Evolutionary conservation across 345 rosid species (phyloP), one percentile per base, ranked within the genome.

Genomic region (Populus alba): DNA sequence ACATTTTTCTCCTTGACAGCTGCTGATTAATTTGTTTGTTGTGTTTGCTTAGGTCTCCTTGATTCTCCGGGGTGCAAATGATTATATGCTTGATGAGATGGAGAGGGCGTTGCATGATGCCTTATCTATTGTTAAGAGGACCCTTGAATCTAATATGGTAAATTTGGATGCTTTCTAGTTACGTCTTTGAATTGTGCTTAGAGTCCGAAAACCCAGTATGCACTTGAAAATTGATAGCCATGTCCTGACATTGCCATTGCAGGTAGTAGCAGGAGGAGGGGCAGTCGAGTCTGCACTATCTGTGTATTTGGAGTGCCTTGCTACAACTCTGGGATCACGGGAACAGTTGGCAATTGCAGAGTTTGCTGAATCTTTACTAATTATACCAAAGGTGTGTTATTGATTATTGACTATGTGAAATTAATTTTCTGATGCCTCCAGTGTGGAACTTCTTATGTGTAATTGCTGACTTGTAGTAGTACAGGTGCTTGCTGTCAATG

Each of bases 181-280:
- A 47, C n/a, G 27, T 45, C 23, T 23, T 39, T 76, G 49, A n/a
- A 18, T 33, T 77, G n/a, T 70, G 66, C 33, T 8, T 23, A 11
- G 1, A 25, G 59, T 41, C 66, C 37, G 7, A 35, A 51, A 39
- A 37, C n/a, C 17, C 9, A 49, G 10, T 33, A 11, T 35, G 7
- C 37, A 11, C 22, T 37, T 66, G 20, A 29, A 73, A 35, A 2
- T 38, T 18, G 73, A 53, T 20, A 57, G 15, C 63, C 57, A 75
- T 47, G 43, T 68, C 69, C 66, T 75, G 49, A 70, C 75, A 22
- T 75, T 75, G 53, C 68, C 39, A 35, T 85, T 78, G 31, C 88
- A 94, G 99, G 98, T 94, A 66, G 99, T 96, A 53, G 99, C 98
- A 1, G 99, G 98, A 75, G 99, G 99, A 80, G 99, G 98, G 75